Evolutionary conservation across 345 rosid genomes (phyloP).

Genomic region (Viola odorata): DNA sequence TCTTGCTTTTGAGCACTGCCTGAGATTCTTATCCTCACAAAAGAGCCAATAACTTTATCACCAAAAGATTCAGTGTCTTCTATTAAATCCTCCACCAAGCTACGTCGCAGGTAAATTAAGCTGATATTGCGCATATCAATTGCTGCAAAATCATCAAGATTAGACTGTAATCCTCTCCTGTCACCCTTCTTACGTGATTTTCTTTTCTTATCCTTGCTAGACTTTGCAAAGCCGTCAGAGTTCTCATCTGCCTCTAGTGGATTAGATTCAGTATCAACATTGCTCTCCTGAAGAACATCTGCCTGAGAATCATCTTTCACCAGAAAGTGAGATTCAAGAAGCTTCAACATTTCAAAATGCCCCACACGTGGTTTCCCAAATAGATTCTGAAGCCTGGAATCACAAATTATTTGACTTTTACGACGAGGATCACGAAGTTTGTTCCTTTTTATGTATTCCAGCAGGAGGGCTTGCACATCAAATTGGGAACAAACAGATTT

Average conservation of each 20-base stretch:
- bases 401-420: slow-evolving; percentile 92
- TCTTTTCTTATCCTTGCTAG: slow-evolving; percentile 71
- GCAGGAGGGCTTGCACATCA: slow-evolving; percentile 76
- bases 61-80: slow-evolving; percentile 69
- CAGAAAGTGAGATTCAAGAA: slow-evolving; percentile 88
- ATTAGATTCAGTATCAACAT: slow-evolving; percentile 62
- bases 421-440: slow-evolving; percentile 96
- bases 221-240: slow-evolving; percentile 48
- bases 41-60: slow-evolving; percentile 80
- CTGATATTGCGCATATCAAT: slow-evolving; percentile 81
- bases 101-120: slow-evolving; percentile 82
- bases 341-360: slow-evolving; percentile 97
- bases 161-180: slow-evolving; percentile 70
- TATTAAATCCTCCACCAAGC: slow-evolving; percentile 76
- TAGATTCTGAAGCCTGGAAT: slow-evolving; percentile 74
- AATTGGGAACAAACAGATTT: slow-evolving; percentile 66
- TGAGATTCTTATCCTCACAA: slow-evolving; percentile 89
- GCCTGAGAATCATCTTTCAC: slow-evolving; percentile 63
- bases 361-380: slow-evolving; percentile 96
- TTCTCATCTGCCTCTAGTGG: slow-evolving; percentile 66
- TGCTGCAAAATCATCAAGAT: slow-evolving; percentile 92
- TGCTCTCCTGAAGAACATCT: slow-evolving; percentile 64
- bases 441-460: slow-evolving; percentile 83
- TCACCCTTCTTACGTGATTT: slow-evolving; percentile 64
- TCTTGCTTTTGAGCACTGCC: slow-evolving; percentile 95